These are phyloP conservation scores for Fusarium setosum DNA, from an alignment of 2,329 filamentous ascomycete genomes.

Conservation along the genomic window DNA sequence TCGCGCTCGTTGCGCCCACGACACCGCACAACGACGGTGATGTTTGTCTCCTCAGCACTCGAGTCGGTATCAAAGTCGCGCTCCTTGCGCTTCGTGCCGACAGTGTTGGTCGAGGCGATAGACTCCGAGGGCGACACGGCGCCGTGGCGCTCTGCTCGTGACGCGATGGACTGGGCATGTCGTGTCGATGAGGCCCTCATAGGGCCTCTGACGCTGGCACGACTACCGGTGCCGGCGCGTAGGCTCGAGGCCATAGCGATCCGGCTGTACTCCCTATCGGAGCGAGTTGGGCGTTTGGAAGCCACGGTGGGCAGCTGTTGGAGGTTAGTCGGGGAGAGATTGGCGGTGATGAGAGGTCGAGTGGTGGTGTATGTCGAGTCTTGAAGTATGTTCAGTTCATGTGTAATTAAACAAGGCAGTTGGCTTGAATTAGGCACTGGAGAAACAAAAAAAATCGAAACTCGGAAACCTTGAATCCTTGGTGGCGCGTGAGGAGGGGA, in stretches of 20 bases:
- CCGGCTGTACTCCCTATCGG: constrained; percentile 52
- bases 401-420: background rate
- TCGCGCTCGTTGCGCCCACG: constrained; percentile 93
- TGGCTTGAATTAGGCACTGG: constrained; percentile 1
- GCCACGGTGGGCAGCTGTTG: constrained; percentile 46
- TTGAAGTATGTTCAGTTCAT: constrained; percentile 7
- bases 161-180: constrained; percentile 36
- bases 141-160: constrained; percentile 45
- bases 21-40: constrained; percentile 96
- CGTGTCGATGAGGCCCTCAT: constrained; percentile 41
- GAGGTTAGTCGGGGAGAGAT: constrained; percentile 9
- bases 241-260: constrained; percentile 47
- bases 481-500: constrained; percentile 36
- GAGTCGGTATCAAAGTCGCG: constrained; percentile 79
- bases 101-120: constrained; percentile 66
- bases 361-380: background rate
- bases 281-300: constrained; percentile 50
- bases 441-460: constrained; percentile 17
- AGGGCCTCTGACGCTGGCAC: constrained; percentile 39
- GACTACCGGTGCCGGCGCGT: constrained; percentile 40
- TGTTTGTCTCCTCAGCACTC: constrained; percentile 86
- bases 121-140: constrained; percentile 79
- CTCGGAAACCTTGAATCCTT: constrained; percentile 16
- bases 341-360: constrained; percentile 9
- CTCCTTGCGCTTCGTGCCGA: constrained; percentile 84